These are phyloP conservation scores for Torulaspora indica DNA, from an alignment of 805 yeast species.

Conservation along the genomic window DNA sequence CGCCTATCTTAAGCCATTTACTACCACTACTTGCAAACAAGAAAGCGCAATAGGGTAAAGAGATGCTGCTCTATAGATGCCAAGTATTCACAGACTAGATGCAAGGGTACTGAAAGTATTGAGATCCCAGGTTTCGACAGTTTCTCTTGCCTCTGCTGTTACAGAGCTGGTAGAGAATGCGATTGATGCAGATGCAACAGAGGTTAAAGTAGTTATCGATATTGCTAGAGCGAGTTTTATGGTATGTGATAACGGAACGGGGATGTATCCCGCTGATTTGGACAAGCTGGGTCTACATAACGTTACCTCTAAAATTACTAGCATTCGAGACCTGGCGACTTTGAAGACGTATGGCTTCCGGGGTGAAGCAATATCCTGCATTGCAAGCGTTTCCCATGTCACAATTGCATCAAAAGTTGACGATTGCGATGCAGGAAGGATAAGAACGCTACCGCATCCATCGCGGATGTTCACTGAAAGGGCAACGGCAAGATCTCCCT, in stretches of 20 bases:
- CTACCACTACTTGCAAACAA: too few relatives aligned
- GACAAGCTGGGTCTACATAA: constrained; percentile 43
- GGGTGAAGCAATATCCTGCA: constrained; percentile 63
- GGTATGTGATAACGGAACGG: constrained; percentile 69
- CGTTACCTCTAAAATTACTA: constrained; percentile 51
- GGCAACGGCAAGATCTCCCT: background rate
- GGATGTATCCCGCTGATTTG: constrained; percentile 51
- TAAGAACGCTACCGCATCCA: constrained; percentile 15
- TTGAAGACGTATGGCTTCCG: constrained; percentile 58
- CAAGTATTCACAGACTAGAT: constrained; percentile 17
- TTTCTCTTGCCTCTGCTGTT: constrained; percentile 40
- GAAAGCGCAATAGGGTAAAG: too few relatives aligned
- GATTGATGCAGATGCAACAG: constrained; percentile 48
- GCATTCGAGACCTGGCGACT: constrained; percentile 37
- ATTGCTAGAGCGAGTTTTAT: constrained; percentile 33
- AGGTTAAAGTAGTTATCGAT: constrained; percentile 38
- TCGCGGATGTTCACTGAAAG: constrained; percentile 8
- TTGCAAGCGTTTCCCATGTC: constrained; percentile 47
- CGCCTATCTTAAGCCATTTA: background rate
- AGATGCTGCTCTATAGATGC: constrained; percentile 9
- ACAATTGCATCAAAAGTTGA: constrained; percentile 44
- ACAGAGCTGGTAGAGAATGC: constrained; percentile 52
- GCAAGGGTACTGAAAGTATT: constrained; percentile 15
- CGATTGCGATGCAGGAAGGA: constrained; percentile 32
- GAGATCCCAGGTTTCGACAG: constrained; percentile 37